Conservation (phyloP, 148 eudicot species). For the Cornus suecica region DNA sequence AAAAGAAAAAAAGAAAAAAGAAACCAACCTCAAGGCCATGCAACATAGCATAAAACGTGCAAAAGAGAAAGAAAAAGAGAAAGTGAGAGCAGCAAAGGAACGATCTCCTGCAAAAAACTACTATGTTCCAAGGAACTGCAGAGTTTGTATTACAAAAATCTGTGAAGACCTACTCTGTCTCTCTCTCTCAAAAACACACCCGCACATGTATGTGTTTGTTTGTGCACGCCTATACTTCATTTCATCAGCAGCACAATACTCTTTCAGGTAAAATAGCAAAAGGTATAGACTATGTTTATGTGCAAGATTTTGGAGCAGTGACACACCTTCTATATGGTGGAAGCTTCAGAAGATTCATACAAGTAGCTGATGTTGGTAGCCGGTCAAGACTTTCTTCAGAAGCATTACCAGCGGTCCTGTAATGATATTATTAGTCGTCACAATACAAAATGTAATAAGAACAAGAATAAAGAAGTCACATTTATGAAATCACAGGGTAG, state of each 20-base stretch:
- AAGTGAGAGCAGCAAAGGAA: neutral
- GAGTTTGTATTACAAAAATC: neutral
- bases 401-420: constrained; percentile 84
- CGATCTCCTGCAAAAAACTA: neutral
- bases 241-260: neutral
- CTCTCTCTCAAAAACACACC: too few relatives aligned
- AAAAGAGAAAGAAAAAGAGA: too few relatives aligned
- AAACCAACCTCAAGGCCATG: too few relatives aligned
- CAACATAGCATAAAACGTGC: too few relatives aligned
- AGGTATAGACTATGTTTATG: neutral
- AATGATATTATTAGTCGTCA: too few relatives aligned
- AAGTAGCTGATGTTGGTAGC: constrained; percentile 94
- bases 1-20: too few relatives aligned
- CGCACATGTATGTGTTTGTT: too few relatives aligned
- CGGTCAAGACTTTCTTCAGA: constrained; percentile 86
- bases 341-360: constrained; percentile 97
- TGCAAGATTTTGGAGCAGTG: neutral
- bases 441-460: too few relatives aligned
- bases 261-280: neutral
- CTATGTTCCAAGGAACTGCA: neutral
- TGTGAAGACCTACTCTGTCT: neutral
- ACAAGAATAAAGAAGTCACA: neutral
- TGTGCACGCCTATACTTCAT: too few relatives aligned
- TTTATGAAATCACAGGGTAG: neutral
- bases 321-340: constrained; percentile 93